Conservation (phyloP, 768 basidiomycete species). For the Naganishia onofrii region DNA sequence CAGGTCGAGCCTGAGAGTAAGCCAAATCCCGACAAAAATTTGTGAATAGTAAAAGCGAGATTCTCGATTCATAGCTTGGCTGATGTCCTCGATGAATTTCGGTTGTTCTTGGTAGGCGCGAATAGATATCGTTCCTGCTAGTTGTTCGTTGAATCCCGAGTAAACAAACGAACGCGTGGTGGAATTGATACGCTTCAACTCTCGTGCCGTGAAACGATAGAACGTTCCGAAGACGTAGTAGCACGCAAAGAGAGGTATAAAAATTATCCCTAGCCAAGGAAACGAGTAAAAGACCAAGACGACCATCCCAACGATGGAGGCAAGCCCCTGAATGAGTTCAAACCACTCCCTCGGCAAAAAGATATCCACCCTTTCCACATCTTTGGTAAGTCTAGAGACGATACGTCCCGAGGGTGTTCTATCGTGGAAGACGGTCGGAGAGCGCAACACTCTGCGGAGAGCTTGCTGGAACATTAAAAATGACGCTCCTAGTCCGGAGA, state of each 20-base stretch:
- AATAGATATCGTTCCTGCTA: conserved; percentile 15
- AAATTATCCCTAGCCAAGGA: conserved; percentile 42
- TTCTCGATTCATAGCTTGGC: conserved; percentile 14
- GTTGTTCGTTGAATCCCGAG: conserved; percentile 32
- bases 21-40: conserved; percentile 54
- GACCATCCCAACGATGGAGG: conserved; percentile 41
- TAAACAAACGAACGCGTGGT: conserved; percentile 32
- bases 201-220: conserved; percentile 32
- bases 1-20: conserved; percentile 64
- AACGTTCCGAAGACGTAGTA: conserved; percentile 29
- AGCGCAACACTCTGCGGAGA: conserved; percentile 60
- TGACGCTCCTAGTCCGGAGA: conserved; percentile 53
- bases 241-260: conserved; percentile 39
- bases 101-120: conserved; percentile 31
- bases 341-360: background rate
- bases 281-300: conserved; percentile 45
- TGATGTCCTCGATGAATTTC: conserved; percentile 30
- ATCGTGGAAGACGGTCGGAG: conserved; percentile 69
- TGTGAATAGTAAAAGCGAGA: conserved; percentile 29
- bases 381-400: conserved; percentile 48
- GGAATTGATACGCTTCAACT: conserved; percentile 36
- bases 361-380: conserved; percentile 39
- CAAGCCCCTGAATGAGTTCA: conserved; percentile 51
- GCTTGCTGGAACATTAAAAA: conserved; percentile 61
- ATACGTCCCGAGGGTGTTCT: conserved; percentile 57